Conservation (phyloP, 2,329 filamentous ascomycete genomes). For the Chlorencoelia australis region DNA sequence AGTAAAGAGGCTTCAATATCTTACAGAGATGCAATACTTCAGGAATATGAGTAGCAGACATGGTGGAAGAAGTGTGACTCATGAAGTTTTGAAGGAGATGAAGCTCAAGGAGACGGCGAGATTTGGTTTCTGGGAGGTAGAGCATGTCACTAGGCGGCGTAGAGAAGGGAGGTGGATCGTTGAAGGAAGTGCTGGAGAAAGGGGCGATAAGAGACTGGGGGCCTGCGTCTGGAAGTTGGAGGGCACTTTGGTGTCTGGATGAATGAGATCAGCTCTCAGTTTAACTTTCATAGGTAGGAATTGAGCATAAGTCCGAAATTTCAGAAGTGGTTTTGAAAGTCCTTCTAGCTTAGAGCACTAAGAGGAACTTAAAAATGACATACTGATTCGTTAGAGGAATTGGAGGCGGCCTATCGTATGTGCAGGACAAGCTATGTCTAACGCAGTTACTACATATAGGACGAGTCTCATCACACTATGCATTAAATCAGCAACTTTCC, state of each 20-base stretch:
- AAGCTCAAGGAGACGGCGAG: conserved; percentile 11
- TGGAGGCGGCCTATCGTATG: conserved; percentile 7
- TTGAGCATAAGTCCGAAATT: too few relatives aligned
- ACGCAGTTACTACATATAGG: conserved; percentile 13
- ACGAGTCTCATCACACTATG: conserved; percentile 12
- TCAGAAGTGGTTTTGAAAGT: too few relatives aligned
- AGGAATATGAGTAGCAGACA: conserved; percentile 4
- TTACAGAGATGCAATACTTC: conserved; percentile 6
- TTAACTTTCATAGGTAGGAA: too few relatives aligned
- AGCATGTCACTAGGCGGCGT: too few relatives aligned
- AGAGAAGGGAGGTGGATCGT: not conserved
- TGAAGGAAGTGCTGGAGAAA: not conserved
- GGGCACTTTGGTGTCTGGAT: too few relatives aligned
- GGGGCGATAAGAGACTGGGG: too few relatives aligned
- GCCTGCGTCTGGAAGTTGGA: too few relatives aligned
- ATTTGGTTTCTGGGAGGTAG: conserved; percentile 8
- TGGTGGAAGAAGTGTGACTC: conserved; percentile 6
- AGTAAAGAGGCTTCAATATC: too few relatives aligned
- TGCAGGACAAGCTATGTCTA: conserved; percentile 11
- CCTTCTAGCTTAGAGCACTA: too few relatives aligned
- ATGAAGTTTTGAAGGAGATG: conserved; percentile 12
- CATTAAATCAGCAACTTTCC: not conserved
- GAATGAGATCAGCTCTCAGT: too few relatives aligned
- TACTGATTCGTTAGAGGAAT: not conserved
- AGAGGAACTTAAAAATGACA: too few relatives aligned